phyloP scores from a whole-genome alignment of 2,329 filamentous ascomycete species.

The Metarhizium guizhouense region DNA sequence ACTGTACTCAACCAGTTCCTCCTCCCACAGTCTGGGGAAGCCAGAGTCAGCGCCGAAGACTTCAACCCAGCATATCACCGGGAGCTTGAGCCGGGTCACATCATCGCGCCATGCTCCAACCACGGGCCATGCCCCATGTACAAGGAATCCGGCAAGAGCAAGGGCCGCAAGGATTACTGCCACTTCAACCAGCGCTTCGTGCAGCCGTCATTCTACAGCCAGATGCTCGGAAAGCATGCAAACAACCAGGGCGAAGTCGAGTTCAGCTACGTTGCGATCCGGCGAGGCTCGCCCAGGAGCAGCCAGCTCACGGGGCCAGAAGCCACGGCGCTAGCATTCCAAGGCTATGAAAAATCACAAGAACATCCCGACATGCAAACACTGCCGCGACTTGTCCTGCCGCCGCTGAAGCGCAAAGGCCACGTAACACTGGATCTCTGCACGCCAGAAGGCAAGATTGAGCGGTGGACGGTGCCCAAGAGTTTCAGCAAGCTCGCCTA shows the following conservation, averaged over 20 bases:
- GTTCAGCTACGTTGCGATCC: slow-evolving; percentile 83
- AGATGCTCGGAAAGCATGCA: slow-evolving; percentile 57
- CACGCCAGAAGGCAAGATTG: slow-evolving; percentile 73
- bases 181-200: slow-evolving; percentile 86
- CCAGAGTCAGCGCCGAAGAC: slow-evolving; percentile 23
- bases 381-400: slow-evolving; percentile 69
- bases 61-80: slow-evolving; percentile 30
- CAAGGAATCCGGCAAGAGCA: slow-evolving; percentile 54
- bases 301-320: slow-evolving; percentile 36
- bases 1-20: slow-evolving; percentile 71
- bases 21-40: slow-evolving; percentile 33
- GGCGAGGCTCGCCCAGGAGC: slow-evolving; percentile 52
- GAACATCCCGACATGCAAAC: slow-evolving; percentile 48
- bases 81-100: slow-evolving; percentile 51
- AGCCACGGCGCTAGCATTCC: slow-evolving; percentile 59
- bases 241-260: slow-evolving; percentile 84
- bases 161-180: slow-evolving; percentile 80
- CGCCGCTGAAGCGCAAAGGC: slow-evolving; percentile 77
- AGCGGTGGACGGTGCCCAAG: slow-evolving; percentile 87
- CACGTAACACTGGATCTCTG: slow-evolving; percentile 89
- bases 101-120: slow-evolving; percentile 76
- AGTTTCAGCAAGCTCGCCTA: slow-evolving; percentile 76
- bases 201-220: slow-evolving; percentile 72
- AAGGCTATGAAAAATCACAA: slow-evolving; percentile 53
- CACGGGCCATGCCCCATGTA: slow-evolving; percentile 89